These are phyloP conservation scores for Musa itinerans DNA, from an alignment of 176 grass and related monocot genomes.

Conservation along the genomic window DNA sequence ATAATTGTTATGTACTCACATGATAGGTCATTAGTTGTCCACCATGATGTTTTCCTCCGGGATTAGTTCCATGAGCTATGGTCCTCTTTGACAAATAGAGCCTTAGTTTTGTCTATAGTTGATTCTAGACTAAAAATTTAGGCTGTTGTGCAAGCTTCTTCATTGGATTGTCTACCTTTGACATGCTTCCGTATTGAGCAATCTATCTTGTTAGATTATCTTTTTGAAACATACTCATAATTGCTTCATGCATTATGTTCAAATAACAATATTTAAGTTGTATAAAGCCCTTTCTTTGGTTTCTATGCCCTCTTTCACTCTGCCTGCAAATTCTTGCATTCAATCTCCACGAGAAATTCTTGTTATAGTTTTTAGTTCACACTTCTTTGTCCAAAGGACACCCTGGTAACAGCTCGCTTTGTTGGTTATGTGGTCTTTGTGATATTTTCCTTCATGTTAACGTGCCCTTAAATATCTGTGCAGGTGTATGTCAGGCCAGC, in stretches of 20 bases:
- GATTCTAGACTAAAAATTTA: background rate
- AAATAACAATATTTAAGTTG: background rate
- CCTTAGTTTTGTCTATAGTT: too few relatives aligned
- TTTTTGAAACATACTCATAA: background rate
- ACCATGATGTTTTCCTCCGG: too few relatives aligned
- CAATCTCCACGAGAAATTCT: background rate
- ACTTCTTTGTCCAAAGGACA: background rate
- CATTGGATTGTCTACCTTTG: background rate
- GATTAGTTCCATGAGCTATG: too few relatives aligned
- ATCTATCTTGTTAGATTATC: background rate
- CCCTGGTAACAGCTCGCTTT: background rate
- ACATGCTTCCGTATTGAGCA: background rate
- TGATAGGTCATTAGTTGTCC: too few relatives aligned
- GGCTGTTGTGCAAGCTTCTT: background rate
- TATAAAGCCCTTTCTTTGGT: background rate
- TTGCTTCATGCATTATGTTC: background rate
- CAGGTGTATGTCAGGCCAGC: constrained; percentile 75
- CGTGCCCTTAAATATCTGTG: constrained; percentile 1
- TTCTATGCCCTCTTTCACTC: too few relatives aligned
- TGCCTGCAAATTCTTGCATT: background rate
- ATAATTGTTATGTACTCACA: too few relatives aligned
- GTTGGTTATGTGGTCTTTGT: background rate
- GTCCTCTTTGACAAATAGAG: too few relatives aligned
- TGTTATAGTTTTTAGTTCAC: background rate
- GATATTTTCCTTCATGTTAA: background rate